Percentiles rank a stretch among this genome's conserved stretches.
phyloP scores from a whole-genome alignment of 352 stramenopile species.

The Globisporangium polare region DNA sequence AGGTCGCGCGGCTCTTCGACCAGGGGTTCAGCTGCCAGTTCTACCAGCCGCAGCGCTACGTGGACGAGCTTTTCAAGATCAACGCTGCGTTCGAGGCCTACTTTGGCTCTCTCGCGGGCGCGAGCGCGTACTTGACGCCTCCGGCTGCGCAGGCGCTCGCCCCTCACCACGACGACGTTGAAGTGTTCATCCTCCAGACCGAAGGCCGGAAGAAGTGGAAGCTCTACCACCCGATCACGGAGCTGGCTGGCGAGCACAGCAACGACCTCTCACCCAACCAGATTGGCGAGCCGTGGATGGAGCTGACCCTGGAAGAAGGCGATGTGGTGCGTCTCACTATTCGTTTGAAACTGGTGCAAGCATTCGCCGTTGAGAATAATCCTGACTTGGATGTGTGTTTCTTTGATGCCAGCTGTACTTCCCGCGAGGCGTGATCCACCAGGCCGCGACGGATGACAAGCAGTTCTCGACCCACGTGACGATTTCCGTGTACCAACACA shows the following conservation, averaged over 20 bases:
- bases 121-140: conserved; percentile 80
- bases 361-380: neutral
- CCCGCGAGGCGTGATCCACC: conserved; percentile 72
- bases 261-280: conserved; percentile 56
- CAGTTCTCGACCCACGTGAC: conserved; percentile 87
- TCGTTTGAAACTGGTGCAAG: neutral
- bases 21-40: conserved; percentile 84
- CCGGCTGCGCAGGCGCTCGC: conserved; percentile 77
- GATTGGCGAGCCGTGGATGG: conserved; percentile 78
- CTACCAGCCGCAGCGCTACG: conserved; percentile 84
- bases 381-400: neutral
- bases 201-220: conserved; percentile 88
- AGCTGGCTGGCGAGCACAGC: conserved; percentile 77
- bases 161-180: conserved; percentile 82
- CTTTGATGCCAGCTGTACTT: conserved; percentile 64
- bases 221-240: conserved; percentile 70
- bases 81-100: conserved; percentile 77
- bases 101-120: conserved; percentile 73
- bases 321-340: conserved; percentile 39
- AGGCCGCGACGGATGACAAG: conserved; percentile 70
- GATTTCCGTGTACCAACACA: conserved; percentile 87
- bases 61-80: conserved; percentile 64
- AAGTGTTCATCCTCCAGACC: conserved; percentile 86
- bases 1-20: conserved; percentile 60
- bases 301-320: conserved; percentile 79